Conservation (phyloP, 2,329 filamentous ascomycete species). For the Cladorrhinum sp. region DNA sequence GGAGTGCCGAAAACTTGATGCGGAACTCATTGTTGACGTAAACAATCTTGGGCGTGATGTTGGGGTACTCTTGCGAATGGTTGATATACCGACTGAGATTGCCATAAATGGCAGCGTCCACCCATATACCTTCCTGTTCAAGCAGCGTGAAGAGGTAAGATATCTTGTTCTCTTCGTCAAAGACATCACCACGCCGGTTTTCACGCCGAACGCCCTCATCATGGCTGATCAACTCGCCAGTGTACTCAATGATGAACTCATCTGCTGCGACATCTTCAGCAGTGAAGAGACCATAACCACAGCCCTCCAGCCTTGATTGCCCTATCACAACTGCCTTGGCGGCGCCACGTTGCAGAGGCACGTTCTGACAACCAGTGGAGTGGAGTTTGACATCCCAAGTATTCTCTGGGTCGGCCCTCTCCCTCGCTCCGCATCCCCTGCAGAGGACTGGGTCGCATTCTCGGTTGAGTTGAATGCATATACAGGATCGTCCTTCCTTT, state of each 20-base stretch:
- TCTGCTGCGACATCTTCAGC: conserved; percentile 64
- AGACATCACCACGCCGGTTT: conserved; percentile 56
- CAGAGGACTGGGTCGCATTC: conserved; percentile 81
- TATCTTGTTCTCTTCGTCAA: conserved; percentile 59
- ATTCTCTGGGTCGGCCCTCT: conserved; percentile 68
- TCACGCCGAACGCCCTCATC: conserved; percentile 68
- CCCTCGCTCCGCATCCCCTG: conserved; percentile 63
- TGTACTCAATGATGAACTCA: conserved; percentile 79
- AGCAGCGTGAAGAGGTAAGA: conserved; percentile 64
- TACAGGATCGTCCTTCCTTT: conserved; percentile 58
- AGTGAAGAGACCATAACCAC: conserved; percentile 73
- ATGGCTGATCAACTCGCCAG: conserved; percentile 70
- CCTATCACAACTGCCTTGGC: conserved; percentile 66
- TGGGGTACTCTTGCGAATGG: conserved; percentile 63
- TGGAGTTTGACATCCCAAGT: conserved; percentile 56
- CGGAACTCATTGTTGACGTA: conserved; percentile 74
- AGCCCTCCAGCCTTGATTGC: conserved; percentile 62
- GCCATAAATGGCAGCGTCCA: conserved; percentile 73
- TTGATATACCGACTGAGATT: conserved; percentile 85
- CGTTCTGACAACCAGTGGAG: conserved; percentile 66
- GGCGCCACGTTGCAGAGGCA: conserved; percentile 64
- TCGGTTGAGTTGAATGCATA: conserved; percentile 68
- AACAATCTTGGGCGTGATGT: conserved; percentile 61
- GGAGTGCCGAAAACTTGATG: conserved; percentile 68
- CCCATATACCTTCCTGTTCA: conserved; percentile 60